phyloP scores from a whole-genome alignment of 2,329 filamentous ascomycete genomes.

The Penicillium aurantiogriseum region DNA sequence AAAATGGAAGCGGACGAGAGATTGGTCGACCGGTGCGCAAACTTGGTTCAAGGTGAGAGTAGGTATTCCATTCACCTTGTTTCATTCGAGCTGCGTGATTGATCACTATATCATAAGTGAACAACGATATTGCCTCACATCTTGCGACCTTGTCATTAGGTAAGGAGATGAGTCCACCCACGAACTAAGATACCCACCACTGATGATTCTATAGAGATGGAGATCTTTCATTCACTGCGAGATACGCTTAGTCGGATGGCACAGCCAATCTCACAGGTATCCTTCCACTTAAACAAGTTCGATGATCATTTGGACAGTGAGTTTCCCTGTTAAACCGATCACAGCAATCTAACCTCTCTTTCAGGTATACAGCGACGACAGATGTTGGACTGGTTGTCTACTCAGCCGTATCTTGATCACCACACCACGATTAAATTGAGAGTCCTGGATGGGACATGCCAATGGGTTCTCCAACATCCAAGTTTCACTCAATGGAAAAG shows the following conservation, averaged over 20 bases:
- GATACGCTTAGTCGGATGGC: neutral
- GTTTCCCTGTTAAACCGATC: neutral
- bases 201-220: neutral
- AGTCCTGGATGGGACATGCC: neutral
- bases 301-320: neutral
- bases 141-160: neutral
- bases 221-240: neutral
- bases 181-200: neutral
- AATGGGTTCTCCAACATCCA: neutral
- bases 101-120: neutral
- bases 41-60: neutral
- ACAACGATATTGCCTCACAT: neutral
- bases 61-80: neutral
- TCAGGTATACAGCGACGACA: neutral
- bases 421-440: neutral
- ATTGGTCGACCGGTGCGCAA: neutral
- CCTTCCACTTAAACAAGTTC: neutral
- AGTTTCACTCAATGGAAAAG: neutral
- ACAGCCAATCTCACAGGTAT: neutral
- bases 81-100: neutral
- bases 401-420: neutral
- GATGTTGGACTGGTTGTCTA: neutral
- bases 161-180: neutral
- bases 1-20: neutral
- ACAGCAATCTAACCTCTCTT: neutral